Evolutionary conservation across 441 rosid genomes (phyloP).

Genomic region (Mallotus japonicus): DNA sequence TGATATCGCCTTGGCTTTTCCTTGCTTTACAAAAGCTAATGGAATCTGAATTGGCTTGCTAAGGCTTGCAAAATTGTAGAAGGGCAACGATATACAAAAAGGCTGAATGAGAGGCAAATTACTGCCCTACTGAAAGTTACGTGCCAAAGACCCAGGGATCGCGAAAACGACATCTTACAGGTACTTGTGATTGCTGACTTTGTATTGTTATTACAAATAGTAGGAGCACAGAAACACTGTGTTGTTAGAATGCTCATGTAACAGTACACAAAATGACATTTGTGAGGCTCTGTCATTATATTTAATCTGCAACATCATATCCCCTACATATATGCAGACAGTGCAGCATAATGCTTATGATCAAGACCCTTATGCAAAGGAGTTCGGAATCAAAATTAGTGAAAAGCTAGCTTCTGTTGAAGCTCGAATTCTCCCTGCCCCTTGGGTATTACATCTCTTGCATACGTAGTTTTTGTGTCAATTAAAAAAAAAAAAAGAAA

Average conservation of each 20-base stretch:
- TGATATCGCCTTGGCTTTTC: not conserved
- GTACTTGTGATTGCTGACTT: constrained; percentile 29
- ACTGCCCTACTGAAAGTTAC: constrained; percentile 87
- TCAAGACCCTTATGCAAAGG: constrained; percentile 94
- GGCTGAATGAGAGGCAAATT: constrained; percentile 91
- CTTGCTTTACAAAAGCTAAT: constrained; percentile 4
- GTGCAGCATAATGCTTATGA: constrained; percentile 83
- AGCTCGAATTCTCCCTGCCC: constrained; percentile 97
- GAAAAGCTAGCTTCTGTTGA: constrained; percentile 89
- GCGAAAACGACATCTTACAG: constrained; percentile 82
- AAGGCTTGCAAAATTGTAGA: constrained; percentile 98
- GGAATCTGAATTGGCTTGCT: constrained; percentile 22
- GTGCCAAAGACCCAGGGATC: constrained; percentile 92
- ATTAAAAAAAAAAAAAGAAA: no score
- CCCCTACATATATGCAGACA: constrained; percentile 43
- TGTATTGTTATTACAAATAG: not conserved
- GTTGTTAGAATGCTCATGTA: no score
- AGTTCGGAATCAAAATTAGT: constrained; percentile 86
- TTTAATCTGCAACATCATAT: not conserved
- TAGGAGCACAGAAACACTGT: not conserved
- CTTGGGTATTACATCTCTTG: constrained; percentile 60
- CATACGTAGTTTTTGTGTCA: not conserved
- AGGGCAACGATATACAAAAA: constrained; percentile 90
- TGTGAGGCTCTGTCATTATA: not conserved
- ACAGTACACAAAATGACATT: not conserved